These are phyloP conservation scores for Cordyceps sp. DNA, from an alignment of 2,329 filamentous ascomycete genomes.

Conservation along the genomic window DNA sequence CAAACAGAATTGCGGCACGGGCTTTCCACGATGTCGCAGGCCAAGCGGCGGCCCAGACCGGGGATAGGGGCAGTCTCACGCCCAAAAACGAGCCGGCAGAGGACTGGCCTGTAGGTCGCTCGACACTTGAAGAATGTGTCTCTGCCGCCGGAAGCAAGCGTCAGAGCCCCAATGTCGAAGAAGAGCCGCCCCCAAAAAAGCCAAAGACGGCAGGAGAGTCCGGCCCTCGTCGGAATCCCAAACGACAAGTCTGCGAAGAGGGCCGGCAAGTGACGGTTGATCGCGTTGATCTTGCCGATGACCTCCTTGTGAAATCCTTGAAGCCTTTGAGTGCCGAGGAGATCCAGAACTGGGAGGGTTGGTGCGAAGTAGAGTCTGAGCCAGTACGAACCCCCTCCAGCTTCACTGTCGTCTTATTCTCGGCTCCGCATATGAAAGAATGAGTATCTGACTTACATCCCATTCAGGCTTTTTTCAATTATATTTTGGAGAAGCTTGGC, in stretches of 20 bases:
- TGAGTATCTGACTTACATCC: background rate
- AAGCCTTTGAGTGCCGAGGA: conserved; percentile 32
- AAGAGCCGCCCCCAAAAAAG: background rate
- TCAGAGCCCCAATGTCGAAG: background rate
- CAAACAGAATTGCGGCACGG: background rate
- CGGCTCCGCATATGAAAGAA: too few relatives aligned
- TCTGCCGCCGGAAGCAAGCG: too few relatives aligned
- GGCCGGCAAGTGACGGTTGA: conserved; percentile 9
- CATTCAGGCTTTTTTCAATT: conserved; percentile 62
- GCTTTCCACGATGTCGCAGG: too few relatives aligned
- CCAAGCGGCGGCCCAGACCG: background rate
- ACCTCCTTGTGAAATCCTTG: conserved; percentile 29
- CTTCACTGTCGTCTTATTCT: too few relatives aligned
- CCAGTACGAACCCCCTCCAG: conserved; percentile 38
- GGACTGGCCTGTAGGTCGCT: background rate
- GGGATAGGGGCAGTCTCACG: background rate
- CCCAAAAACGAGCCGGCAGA: background rate
- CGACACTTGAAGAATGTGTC: background rate
- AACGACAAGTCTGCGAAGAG: conserved; percentile 16
- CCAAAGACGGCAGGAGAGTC: conserved; percentile 6
- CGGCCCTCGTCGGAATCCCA: conserved; percentile 20
- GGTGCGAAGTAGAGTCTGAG: conserved; percentile 79
- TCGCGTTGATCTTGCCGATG: conserved; percentile 12
- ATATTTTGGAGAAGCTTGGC: conserved; percentile 65
- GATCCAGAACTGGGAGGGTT: conserved; percentile 48